Percentiles rank a stretch among this genome's conserved stretches.
phyloP scores from a whole-genome alignment of 495 filamentous ascomycete genomes.

The Xylaria scruposa region DNA sequence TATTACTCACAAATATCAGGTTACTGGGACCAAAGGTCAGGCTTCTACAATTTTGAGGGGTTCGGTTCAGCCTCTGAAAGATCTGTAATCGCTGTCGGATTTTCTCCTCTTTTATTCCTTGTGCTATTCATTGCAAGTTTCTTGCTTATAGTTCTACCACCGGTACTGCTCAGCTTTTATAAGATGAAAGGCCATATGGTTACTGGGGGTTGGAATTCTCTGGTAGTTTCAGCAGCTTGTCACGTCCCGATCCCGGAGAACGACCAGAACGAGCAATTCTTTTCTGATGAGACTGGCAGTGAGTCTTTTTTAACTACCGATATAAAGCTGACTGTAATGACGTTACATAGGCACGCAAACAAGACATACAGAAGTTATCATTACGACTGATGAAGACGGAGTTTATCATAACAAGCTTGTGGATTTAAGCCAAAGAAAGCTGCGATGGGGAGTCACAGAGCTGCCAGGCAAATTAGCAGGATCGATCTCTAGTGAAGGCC shows the following conservation, averaged over 20 bases:
- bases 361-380: background rate
- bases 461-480: background rate
- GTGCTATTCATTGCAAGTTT: too few relatives aligned
- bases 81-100: too few relatives aligned
- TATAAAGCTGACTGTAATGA: background rate
- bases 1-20: too few relatives aligned
- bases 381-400: background rate
- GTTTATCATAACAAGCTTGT: background rate
- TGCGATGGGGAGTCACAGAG: slow-evolving; percentile 4
- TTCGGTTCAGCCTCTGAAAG: too few relatives aligned
- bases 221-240: too few relatives aligned
- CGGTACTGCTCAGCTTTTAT: too few relatives aligned
- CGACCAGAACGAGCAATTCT: background rate
- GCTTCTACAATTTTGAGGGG: too few relatives aligned
- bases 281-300: background rate
- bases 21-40: too few relatives aligned
- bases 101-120: too few relatives aligned
- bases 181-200: too few relatives aligned
- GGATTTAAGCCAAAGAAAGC: background rate
- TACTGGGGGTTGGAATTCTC: too few relatives aligned
- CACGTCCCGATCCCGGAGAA: background rate
- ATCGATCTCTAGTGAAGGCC: background rate
- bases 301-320: background rate
- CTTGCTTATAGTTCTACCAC: too few relatives aligned
- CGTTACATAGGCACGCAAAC: background rate